Evolutionary conservation across 192 early-diverging fungal species (phyloP).

Genomic region (Coemansia sp.): DNA sequence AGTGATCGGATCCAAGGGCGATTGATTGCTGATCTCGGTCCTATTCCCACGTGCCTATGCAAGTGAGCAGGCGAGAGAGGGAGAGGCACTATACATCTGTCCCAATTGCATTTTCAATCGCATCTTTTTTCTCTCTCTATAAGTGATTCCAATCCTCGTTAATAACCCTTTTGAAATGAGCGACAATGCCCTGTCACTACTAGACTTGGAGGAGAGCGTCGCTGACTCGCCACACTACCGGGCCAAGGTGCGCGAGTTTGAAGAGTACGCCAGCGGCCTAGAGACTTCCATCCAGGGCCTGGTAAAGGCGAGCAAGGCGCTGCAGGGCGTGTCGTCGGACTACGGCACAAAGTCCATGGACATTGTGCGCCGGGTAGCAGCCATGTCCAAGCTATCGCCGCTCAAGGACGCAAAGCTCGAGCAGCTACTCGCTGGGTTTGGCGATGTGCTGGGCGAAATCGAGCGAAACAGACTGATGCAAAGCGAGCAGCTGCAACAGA

Average conservation of each 20-base stretch:
- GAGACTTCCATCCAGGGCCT: conserved; percentile 40
- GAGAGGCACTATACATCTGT: too few species aligned
- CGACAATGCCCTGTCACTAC: conserved; percentile 13
- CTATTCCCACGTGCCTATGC: background rate
- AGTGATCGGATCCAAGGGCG: too few species aligned
- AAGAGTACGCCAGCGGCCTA: conserved; percentile 37
- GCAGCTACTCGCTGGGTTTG: conserved; percentile 17
- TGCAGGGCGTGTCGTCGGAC: conserved; percentile 23
- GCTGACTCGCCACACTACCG: conserved; percentile 50
- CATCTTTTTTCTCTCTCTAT: background rate
- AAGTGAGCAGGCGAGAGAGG: too few species aligned
- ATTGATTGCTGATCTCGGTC: background rate
- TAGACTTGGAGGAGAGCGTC: conserved; percentile 39
- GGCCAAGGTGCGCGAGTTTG: conserved; percentile 30
- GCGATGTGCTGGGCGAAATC: conserved; percentile 34
- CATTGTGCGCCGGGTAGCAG: conserved; percentile 15
- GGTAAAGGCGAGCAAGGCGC: conserved; percentile 30
- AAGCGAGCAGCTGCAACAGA: conserved; percentile 65
- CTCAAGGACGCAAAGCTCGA: conserved; percentile 19
- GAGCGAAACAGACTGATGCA: conserved; percentile 50
- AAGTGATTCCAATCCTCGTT: too few species aligned
- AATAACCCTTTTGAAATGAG: conserved; percentile 2
- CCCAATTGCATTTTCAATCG: too few species aligned
- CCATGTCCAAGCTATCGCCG: conserved; percentile 26
- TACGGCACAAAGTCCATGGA: conserved; percentile 21